Percentiles rank a stretch among this genome's conserved stretches.
These are phyloP conservation scores for Psilocybe sp. DNA, from an alignment of 768 basidiomycete genomes.

Conservation along the genomic window DNA sequence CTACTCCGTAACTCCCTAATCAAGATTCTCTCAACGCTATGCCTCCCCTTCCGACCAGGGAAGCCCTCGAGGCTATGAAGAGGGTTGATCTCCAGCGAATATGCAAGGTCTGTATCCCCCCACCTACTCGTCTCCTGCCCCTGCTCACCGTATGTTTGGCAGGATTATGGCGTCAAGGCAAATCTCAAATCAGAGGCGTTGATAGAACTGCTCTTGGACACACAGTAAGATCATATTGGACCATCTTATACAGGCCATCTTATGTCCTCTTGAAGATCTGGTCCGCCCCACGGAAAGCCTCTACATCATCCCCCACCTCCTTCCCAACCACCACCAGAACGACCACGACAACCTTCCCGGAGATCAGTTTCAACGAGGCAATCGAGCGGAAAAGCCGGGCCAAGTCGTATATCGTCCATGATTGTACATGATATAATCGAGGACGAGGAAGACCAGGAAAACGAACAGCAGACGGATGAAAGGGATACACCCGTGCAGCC, in stretches of 20 bases:
- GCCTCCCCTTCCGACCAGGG: slow-evolving; percentile 39
- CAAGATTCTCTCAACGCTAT: slow-evolving; percentile 21
- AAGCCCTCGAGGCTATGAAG: slow-evolving; percentile 43
- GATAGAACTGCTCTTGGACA: slow-evolving; percentile 70
- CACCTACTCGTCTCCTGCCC: background rate
- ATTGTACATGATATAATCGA: slow-evolving; percentile 50
- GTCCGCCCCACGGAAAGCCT: slow-evolving; percentile 3
- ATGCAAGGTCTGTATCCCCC: slow-evolving; percentile 56
- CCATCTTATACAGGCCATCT: background rate
- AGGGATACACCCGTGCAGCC: slow-evolving; percentile 14
- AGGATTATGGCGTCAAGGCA: slow-evolving; percentile 82
- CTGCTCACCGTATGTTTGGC: slow-evolving; percentile 13
- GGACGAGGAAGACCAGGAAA: slow-evolving; percentile 40
- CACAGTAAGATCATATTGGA: slow-evolving; percentile 33
- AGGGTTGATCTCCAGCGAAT: slow-evolving; percentile 52
- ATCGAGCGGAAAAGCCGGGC: slow-evolving; percentile 32
- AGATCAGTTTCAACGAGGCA: slow-evolving; percentile 32
- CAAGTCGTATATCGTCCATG: slow-evolving; percentile 41
- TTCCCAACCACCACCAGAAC: no score
- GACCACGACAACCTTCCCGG: slow-evolving; percentile 29
- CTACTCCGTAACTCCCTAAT: slow-evolving; percentile 11
- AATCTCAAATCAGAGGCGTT: slow-evolving; percentile 80
- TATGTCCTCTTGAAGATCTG: slow-evolving; percentile 1
- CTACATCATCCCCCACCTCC: no score
- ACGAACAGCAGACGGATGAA: slow-evolving; percentile 25